These are phyloP conservation scores for Ascochyta koolunga DNA, from an alignment of 2,329 filamentous ascomycete species.

Conservation along the genomic window DNA sequence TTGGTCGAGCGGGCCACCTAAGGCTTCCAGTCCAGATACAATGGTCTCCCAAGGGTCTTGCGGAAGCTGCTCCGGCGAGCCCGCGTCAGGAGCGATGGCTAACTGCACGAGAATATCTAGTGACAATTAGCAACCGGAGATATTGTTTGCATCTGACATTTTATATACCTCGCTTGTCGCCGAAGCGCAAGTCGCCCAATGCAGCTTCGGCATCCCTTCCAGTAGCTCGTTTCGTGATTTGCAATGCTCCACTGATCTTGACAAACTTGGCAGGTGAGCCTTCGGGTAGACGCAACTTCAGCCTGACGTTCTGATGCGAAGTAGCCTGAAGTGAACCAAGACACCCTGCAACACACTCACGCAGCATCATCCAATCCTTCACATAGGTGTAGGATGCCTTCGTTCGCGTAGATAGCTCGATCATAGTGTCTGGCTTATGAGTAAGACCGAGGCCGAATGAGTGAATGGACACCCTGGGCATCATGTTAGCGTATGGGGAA, in stretches of 20 bases:
- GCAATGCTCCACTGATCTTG: constrained; percentile 94
- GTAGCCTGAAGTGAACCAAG: constrained; percentile 88
- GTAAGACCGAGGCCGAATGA: constrained; percentile 96
- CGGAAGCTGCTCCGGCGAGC: constrained; percentile 80
- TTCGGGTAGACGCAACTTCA: constrained; percentile 91
- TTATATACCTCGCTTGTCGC: constrained; percentile 75
- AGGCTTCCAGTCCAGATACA: constrained; percentile 90
- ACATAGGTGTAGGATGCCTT: constrained; percentile 98
- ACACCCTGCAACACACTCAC: constrained; percentile 93
- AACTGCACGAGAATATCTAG: constrained; percentile 91
- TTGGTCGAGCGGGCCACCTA: constrained; percentile 84
- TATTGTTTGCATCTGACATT: background rate
- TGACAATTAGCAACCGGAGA: constrained; percentile 19
- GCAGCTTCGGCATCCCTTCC: constrained; percentile 93
- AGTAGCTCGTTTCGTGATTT: constrained; percentile 94
- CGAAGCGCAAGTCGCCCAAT: constrained; percentile 89
- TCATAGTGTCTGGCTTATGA: constrained; percentile 98
- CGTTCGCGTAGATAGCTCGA: constrained; percentile 91
- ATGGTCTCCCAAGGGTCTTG: constrained; percentile 98
- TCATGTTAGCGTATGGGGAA: constrained; percentile 29
- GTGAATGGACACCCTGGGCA: constrained; percentile 81
- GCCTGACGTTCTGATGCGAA: constrained; percentile 97
- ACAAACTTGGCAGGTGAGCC: constrained; percentile 98
- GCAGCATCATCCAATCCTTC: constrained; percentile 99
- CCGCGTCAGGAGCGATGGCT: constrained; percentile 85